Evolutionary conservation across 2,329 filamentous ascomycete species (phyloP).

Genomic region (Botryotinia globosa): DNA sequence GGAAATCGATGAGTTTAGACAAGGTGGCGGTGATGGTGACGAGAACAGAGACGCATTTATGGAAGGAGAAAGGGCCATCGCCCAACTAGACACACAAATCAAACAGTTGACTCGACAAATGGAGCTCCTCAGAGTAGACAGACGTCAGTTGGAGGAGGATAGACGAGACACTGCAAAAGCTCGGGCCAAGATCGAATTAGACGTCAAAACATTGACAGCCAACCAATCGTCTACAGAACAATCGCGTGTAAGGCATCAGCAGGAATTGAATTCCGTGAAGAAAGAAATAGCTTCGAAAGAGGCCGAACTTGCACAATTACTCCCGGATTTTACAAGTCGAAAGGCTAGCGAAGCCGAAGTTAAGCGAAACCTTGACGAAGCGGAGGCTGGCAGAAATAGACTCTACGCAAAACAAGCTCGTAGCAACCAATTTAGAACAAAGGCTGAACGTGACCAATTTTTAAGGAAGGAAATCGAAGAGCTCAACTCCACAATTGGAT

Average conservation of each 20-base stretch:
- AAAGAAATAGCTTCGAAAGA: conserved; percentile 74
- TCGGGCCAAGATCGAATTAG: conserved; percentile 82
- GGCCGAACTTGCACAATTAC: conserved; percentile 68
- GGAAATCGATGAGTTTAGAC: conserved; percentile 75
- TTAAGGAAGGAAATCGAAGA: conserved; percentile 78
- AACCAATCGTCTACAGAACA: conserved; percentile 77
- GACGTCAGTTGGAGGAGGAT: conserved; percentile 84
- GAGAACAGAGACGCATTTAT: conserved; percentile 74
- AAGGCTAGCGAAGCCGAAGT: conserved; percentile 70
- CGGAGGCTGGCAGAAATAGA: conserved; percentile 71
- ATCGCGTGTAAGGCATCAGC: conserved; percentile 65
- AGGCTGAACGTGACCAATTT: conserved; percentile 82
- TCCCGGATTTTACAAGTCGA: conserved; percentile 72
- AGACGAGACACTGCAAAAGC: conserved; percentile 75
- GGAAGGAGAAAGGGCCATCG: conserved; percentile 75
- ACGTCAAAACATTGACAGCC: conserved; percentile 77
- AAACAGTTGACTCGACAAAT: conserved; percentile 77
- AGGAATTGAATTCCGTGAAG: conserved; percentile 69
- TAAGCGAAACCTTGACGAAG: conserved; percentile 69
- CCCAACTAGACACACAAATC: conserved; percentile 74
- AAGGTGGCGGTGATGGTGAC: conserved; percentile 81
- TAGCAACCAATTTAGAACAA: conserved; percentile 81
- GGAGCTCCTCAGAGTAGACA: conserved; percentile 80
- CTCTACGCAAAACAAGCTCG: conserved; percentile 91
- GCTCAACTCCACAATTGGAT: conserved; percentile 70